Percentiles rank a stretch among this genome's conserved stretches.
phyloP scores from a whole-genome alignment of 2,329 filamentous ascomycete species.

The Xylogone sp. region DNA sequence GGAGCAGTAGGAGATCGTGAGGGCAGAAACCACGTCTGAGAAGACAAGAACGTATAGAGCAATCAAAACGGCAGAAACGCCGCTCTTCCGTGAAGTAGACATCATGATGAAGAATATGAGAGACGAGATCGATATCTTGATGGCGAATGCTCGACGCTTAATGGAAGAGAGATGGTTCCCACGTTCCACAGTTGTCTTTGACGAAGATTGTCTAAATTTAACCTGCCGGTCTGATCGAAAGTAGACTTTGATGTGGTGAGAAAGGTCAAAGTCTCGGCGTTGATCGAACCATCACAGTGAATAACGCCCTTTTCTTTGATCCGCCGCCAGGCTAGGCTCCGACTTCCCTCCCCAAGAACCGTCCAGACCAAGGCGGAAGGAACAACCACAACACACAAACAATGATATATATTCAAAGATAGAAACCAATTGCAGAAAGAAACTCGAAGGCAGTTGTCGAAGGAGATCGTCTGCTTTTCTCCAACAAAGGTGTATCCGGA shows the following conservation, averaged over 20 bases:
- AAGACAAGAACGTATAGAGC: constrained; percentile 14
- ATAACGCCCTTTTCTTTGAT: neutral
- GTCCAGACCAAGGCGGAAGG: neutral
- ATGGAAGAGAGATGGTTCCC: neutral
- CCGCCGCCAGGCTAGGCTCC: too few species aligned
- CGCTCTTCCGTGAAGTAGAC: constrained; percentile 7
- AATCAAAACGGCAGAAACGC: constrained; percentile 17
- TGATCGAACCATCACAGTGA: neutral
- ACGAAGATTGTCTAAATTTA: neutral
- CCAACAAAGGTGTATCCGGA: neutral
- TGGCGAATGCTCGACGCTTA: neutral
- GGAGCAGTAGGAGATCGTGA: constrained; percentile 36
- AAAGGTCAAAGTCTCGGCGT: neutral
- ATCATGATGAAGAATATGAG: constrained; percentile 7
- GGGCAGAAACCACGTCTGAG: constrained; percentile 11
- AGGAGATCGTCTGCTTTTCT: neutral
- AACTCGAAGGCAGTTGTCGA: neutral
- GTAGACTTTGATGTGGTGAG: neutral
- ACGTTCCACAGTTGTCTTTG: neutral
- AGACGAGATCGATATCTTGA: too few species aligned
- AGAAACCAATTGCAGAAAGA: neutral
- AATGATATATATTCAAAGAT: neutral
- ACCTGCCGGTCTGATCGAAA: neutral
- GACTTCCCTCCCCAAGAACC: neutral
- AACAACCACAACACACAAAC: neutral